phyloP scores from a whole-genome alignment of 805 yeast genomes.

The Candida germanica region DNA sequence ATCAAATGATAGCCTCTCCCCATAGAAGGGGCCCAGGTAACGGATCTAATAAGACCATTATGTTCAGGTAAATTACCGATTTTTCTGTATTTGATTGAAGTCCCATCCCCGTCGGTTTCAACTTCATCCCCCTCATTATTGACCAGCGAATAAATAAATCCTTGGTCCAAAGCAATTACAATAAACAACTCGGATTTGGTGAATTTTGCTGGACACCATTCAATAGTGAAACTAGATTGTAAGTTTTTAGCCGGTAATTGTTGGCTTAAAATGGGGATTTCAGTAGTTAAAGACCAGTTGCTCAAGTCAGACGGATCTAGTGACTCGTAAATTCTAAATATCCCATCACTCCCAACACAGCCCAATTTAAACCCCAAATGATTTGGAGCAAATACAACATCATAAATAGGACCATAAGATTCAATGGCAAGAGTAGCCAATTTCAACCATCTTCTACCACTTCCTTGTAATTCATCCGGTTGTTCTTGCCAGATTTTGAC shows the following conservation, averaged over 20 bases:
- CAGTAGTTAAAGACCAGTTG: slow-evolving; percentile 76
- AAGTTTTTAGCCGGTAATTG: slow-evolving; percentile 73
- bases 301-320: slow-evolving; percentile 85
- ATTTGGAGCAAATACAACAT: slow-evolving; percentile 84
- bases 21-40: slow-evolving; percentile 96
- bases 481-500: slow-evolving; percentile 90
- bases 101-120: too few species aligned
- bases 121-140: too few species aligned
- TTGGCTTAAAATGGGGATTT: slow-evolving; percentile 59
- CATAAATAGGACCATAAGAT: slow-evolving; percentile 83
- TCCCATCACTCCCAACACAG: slow-evolving; percentile 86
- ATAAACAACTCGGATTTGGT: slow-evolving; percentile 70
- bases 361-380: slow-evolving; percentile 80
- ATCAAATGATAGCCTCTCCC: slow-evolving; percentile 83
- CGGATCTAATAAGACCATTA: slow-evolving; percentile 79
- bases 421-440: slow-evolving; percentile 74
- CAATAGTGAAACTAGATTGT: slow-evolving; percentile 80
- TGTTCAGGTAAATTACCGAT: slow-evolving; percentile 78
- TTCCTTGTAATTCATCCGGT: slow-evolving; percentile 67
- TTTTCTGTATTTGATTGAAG: slow-evolving; percentile 33
- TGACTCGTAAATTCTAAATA: slow-evolving; percentile 80
- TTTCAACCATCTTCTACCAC: slow-evolving; percentile 82
- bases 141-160: slow-evolving; percentile 56
- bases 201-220: slow-evolving; percentile 90
- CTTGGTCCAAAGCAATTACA: slow-evolving; percentile 84